phyloP scores from a whole-genome alignment of 2,329 filamentous ascomycete species.

The Diplodia mutila region DNA sequence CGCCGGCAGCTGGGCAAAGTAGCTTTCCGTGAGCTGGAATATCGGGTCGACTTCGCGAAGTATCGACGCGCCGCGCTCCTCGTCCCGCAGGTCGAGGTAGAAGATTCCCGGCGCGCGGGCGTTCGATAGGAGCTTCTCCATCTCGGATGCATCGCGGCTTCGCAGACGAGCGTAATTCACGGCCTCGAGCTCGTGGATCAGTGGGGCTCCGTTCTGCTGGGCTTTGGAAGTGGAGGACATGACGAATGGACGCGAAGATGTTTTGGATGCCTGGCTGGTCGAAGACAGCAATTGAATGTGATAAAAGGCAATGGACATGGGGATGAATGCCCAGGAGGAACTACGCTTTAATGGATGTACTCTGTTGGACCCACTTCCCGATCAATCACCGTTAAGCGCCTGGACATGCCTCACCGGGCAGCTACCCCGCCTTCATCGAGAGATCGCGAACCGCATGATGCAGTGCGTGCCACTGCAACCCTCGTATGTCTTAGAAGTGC shows the following conservation, averaged over 20 bases:
- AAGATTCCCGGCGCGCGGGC: background rate
- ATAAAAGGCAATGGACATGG: background rate
- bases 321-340: too few relatives aligned
- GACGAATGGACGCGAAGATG: background rate
- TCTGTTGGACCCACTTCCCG: too few relatives aligned
- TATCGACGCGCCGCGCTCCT: background rate
- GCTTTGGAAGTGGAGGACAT: background rate
- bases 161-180: background rate
- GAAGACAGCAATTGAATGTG: too few relatives aligned
- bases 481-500: too few relatives aligned
- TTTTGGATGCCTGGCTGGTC: background rate
- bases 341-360: too few relatives aligned
- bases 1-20: background rate
- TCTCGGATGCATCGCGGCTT: background rate
- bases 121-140: background rate
- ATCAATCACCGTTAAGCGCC: too few relatives aligned
- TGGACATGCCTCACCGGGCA: too few relatives aligned
- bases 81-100: background rate
- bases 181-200: background rate
- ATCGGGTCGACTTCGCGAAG: background rate
- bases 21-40: background rate
- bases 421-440: too few relatives aligned
- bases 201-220: background rate
- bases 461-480: too few relatives aligned
- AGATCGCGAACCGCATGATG: too few relatives aligned